Evolutionary conservation across 345 rosid species (phyloP), one percentile per base, ranked within the genome.

Genomic region (Citrus trifoliata): DNA sequence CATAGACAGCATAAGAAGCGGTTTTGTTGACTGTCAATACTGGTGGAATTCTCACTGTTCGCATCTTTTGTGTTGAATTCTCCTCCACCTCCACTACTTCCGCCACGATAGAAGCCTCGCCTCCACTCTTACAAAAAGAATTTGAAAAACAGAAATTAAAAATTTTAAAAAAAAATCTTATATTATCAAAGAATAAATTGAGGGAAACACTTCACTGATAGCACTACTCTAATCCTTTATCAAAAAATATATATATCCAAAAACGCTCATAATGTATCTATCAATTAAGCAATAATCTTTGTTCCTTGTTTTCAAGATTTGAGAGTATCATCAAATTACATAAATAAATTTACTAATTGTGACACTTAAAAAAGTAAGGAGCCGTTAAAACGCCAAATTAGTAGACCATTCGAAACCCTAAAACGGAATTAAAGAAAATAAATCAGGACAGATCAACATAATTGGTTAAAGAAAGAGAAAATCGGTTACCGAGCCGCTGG

Each of bases 71-170:
- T 33, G 92, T 86, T 7, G 97, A 88, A 75, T 94, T 96, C 87
- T 94, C 94, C 91, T 96, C 98, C 21, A 93, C 97, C 86, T 95
- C 99, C 72, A 91, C 98, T 64, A 95, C 78, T 83, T 93, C 97
- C 18, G 97, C 97, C 28, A 95, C 89, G 1, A 95, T 90, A 22
- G 95, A 95, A 58, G 98, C 93, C 79, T 95, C 98, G 68, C 93
- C 88, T 18, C 98, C 98, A 64, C 92, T 93, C 98, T 95, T 46
- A 38, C 24, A 48, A 21, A 32, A 21, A 22, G 10, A 46, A 46
- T 12, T 46, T 46, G 38, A 64, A 40, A 35, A 22, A 48, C 0
- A 25, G 25, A 10, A 60, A 58, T 12, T 9, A 12, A 22, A 22
- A 14, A 58, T 72, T 72, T 13, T 1, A 46, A 3, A 46, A 4